These are phyloP conservation scores for Oryza meridionalis DNA, from an alignment of 176 grass and related monocot genomes.

Conservation along the genomic window DNA sequence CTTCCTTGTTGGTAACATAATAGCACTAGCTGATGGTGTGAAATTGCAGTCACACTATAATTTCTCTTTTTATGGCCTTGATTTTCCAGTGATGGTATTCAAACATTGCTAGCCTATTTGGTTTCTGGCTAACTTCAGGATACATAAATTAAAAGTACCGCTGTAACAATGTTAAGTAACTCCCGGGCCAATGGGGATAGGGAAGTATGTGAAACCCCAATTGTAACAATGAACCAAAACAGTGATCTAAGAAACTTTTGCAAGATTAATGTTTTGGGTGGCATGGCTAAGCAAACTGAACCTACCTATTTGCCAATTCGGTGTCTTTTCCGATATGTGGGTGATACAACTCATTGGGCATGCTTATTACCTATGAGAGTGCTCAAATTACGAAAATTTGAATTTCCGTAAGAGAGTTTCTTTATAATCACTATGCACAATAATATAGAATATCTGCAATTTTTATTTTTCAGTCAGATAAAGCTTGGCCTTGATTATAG, in stretches of 20 bases:
- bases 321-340: conserved; percentile 2
- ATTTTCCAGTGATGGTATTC: background rate
- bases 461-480: conserved; percentile 9
- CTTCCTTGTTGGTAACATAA: background rate
- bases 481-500: conserved; percentile 4
- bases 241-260: background rate
- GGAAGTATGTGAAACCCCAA: background rate
- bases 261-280: too few relatives aligned
- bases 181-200: background rate
- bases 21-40: conserved; percentile 4
- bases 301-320: background rate
- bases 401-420: too few relatives aligned
- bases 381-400: too few relatives aligned
- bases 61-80: background rate
- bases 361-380: background rate
- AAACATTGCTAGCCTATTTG: background rate
- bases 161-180: background rate
- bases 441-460: conserved; percentile 4
- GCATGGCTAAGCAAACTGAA: too few relatives aligned
- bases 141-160: background rate
- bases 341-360: background rate
- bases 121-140: background rate
- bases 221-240: too few relatives aligned
- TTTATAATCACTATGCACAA: background rate
- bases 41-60: background rate